Conservation (phyloP, 1,284 basidiomycete species). For the Ustilago hordei region DNA sequence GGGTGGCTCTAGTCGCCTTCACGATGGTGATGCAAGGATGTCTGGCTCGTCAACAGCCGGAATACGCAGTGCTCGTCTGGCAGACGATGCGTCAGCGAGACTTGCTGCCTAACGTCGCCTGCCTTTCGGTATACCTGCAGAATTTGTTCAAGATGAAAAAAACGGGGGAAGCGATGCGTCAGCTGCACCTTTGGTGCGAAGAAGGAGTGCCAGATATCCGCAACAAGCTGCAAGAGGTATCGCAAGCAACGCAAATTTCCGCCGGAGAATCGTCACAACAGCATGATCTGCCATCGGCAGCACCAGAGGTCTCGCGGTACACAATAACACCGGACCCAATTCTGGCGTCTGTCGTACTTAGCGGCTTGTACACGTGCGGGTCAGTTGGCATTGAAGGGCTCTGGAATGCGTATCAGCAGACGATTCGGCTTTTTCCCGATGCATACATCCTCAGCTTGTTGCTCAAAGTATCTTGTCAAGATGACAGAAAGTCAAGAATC, state of each 20-base stretch:
- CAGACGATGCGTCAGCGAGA: constrained; percentile 30
- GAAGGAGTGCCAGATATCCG: constrained; percentile 16
- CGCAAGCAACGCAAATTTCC: neutral
- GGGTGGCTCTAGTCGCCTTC: constrained; percentile 23
- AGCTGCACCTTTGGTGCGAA: constrained; percentile 40
- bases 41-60: constrained; percentile 9
- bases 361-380: constrained; percentile 27
- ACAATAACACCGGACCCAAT: constrained; percentile 23
- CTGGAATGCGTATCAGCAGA: constrained; percentile 36
- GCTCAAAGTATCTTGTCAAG: constrained; percentile 30
- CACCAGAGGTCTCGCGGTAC: neutral
- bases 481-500: neutral
- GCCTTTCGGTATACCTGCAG: constrained; percentile 29
- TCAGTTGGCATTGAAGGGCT: constrained; percentile 25
- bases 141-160: constrained; percentile 30
- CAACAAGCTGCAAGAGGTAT: constrained; percentile 13
- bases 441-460: constrained; percentile 35
- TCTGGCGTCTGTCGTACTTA: constrained; percentile 37
- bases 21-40: constrained; percentile 40
- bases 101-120: constrained; percentile 25
- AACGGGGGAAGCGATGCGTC: constrained; percentile 21
- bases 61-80: constrained; percentile 25
- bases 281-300: neutral
- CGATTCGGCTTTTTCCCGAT: constrained; percentile 36
- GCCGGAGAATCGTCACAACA: neutral